Evolutionary conservation across 1,284 basidiomycete genomes (phyloP).

Genomic region (Cryptococcus neoformans): DNA sequence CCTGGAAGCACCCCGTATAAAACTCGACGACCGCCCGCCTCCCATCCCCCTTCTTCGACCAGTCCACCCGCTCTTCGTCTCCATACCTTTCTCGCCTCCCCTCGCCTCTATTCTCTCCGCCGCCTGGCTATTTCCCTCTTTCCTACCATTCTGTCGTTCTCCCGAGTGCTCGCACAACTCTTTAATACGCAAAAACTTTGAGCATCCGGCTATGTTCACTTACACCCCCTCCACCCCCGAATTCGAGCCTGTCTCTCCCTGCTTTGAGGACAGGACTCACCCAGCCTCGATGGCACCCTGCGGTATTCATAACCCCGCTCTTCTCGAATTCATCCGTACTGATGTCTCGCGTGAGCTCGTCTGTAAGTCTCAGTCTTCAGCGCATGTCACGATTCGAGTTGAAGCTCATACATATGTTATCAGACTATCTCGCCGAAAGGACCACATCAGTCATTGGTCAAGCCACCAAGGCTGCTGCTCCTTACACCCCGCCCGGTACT

Average conservation of each 20-base stretch:
- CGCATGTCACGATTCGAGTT: conserved; percentile 3
- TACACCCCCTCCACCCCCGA: conserved; percentile 37
- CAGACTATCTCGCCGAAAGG: conserved; percentile 48
- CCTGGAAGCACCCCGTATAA: neutral
- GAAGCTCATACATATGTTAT: neutral
- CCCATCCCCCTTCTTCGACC: neutral
- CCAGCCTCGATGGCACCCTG: conserved; percentile 66
- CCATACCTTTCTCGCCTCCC: neutral
- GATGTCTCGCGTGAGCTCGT: conserved; percentile 81
- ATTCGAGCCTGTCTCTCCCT: conserved; percentile 37
- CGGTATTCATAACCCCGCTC: conserved; percentile 66
- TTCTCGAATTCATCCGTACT: conserved; percentile 72
- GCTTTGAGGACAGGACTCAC: conserved; percentile 50
- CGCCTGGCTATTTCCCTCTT: neutral
- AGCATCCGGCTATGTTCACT: conserved; percentile 16
- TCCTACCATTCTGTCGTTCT: too few species aligned
- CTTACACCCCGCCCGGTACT: conserved; percentile 26
- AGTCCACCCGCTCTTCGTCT: neutral
- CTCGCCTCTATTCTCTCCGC: neutral
- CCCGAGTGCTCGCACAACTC: too few species aligned
- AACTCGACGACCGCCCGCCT: neutral
- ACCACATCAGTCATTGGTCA: conserved; percentile 48
- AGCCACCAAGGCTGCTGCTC: conserved; percentile 41
- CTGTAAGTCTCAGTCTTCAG: conserved; percentile 41
- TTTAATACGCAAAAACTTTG: too few species aligned